A percentile compares a stretch with the other conserved stretches of the same genome.
Evolutionary conservation across 495 filamentous ascomycete species (phyloP).

Genomic region (Terfezia boudieri): DNA sequence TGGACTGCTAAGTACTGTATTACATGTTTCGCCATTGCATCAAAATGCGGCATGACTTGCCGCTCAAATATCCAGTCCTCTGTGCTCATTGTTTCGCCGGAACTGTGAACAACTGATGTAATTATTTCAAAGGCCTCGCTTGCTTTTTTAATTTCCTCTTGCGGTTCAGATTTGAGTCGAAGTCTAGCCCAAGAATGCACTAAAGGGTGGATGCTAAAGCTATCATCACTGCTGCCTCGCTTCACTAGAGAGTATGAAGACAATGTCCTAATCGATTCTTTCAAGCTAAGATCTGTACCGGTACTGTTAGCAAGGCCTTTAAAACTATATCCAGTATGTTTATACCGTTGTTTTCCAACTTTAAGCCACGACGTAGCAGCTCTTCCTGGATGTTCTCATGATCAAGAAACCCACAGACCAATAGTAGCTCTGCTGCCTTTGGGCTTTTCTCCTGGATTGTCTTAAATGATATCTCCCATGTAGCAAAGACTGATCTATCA

Average conservation of each 20-base stretch:
- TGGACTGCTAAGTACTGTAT: no score
- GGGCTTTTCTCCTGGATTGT: constrained; percentile 1
- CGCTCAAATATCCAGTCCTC: no score
- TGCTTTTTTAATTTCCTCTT: background rate
- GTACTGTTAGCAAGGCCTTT: background rate
- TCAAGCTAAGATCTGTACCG: background rate
- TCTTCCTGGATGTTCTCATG: constrained; percentile 3
- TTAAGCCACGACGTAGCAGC: background rate
- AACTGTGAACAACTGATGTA: no score
- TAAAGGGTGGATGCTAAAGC: background rate
- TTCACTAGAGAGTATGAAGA: background rate
- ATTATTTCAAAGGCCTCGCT: background rate
- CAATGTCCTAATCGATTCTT: background rate
- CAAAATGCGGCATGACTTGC: no score
- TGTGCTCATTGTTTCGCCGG: no score
- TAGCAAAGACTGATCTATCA: constrained; percentile 1
- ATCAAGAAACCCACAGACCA: constrained; percentile 7
- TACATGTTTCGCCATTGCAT: no score
- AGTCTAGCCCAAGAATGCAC: background rate
- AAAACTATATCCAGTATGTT: background rate
- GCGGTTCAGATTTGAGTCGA: background rate
- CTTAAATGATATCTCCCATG: background rate
- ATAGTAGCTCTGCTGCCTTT: constrained; percentile 1
- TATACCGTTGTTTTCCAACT: background rate
- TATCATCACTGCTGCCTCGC: background rate